These are phyloP conservation scores for Hydrangea macrophylla DNA, from an alignment of 148 eudicot species.

Conservation along the genomic window DNA sequence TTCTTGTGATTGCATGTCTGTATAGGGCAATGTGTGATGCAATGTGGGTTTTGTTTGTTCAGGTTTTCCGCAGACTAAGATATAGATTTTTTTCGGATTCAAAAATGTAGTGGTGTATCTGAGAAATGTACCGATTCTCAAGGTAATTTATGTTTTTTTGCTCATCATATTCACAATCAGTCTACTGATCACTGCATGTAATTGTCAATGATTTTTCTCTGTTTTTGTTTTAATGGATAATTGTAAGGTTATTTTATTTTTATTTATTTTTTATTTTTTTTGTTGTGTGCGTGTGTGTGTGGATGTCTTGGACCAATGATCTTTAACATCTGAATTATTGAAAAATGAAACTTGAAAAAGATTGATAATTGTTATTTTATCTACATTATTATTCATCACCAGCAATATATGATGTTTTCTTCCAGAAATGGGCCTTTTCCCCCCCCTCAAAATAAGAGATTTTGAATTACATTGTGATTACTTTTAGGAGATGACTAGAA, in stretches of 20 bases:
- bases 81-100: constrained; percentile 75
- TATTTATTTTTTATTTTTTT: too few species aligned
- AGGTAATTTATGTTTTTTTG: constrained; percentile 39
- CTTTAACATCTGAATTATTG: background rate
- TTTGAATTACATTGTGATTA: background rate
- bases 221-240: too few species aligned
- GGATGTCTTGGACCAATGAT: background rate
- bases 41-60: constrained; percentile 15
- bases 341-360: background rate
- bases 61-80: constrained; percentile 89
- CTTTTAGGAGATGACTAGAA: background rate
- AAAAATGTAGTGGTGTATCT: constrained; percentile 37
- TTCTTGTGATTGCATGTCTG: background rate
- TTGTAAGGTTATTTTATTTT: too few species aligned
- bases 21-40: background rate
- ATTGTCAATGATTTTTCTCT: background rate
- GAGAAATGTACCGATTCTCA: constrained; percentile 36
- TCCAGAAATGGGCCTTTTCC: background rate
- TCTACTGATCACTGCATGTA: background rate
- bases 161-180: background rate
- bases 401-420: background rate
- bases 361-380: background rate
- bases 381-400: background rate
- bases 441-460: background rate
- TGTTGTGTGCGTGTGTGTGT: too few species aligned